Percentiles rank a stretch among this genome's conserved stretches.
These are phyloP conservation scores for Juncus inflexus DNA, from an alignment of 176 grass and related monocot genomes.

Conservation along the genomic window DNA sequence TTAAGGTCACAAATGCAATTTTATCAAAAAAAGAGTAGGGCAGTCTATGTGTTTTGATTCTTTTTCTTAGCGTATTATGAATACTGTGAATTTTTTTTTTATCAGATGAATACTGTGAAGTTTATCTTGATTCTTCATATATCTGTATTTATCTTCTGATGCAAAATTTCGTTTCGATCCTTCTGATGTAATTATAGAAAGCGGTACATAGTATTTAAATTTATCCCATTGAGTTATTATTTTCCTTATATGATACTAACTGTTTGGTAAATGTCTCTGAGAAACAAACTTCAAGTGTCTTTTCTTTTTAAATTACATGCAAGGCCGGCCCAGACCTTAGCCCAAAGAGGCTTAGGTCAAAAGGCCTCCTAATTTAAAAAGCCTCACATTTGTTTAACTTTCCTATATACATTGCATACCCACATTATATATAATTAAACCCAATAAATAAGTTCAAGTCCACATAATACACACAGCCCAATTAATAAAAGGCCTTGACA, in stretches of 20 bases:
- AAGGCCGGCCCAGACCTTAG: too few species aligned
- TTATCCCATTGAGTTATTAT: neutral
- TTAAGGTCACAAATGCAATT: neutral
- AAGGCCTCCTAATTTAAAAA: too few species aligned
- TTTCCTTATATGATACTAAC: neutral
- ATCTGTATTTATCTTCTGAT: neutral
- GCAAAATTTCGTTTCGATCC: neutral
- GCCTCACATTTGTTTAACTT: too few species aligned
- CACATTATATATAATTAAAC: too few species aligned
- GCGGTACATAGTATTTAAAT: neutral
- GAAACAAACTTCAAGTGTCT: neutral
- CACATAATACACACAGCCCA: too few species aligned
- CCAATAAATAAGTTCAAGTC: too few species aligned
- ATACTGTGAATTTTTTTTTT: neutral
- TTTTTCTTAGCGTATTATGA: slow-evolving; percentile 1
- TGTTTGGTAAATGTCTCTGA: slow-evolving; percentile 14
- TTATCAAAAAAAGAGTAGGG: neutral
- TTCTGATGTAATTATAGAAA: neutral
- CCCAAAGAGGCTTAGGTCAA: too few species aligned
- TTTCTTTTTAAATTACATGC: too few species aligned
- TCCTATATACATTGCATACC: too few species aligned
- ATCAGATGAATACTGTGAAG: too few species aligned
- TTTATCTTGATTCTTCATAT: neutral
- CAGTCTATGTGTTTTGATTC: neutral
- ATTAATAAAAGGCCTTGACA: too few species aligned